A percentile compares a stretch with the other conserved stretches of the same genome.
These are phyloP conservation scores for Dipteronia sinensis DNA, from an alignment of 345 rosid species.

Conservation along the genomic window DNA sequence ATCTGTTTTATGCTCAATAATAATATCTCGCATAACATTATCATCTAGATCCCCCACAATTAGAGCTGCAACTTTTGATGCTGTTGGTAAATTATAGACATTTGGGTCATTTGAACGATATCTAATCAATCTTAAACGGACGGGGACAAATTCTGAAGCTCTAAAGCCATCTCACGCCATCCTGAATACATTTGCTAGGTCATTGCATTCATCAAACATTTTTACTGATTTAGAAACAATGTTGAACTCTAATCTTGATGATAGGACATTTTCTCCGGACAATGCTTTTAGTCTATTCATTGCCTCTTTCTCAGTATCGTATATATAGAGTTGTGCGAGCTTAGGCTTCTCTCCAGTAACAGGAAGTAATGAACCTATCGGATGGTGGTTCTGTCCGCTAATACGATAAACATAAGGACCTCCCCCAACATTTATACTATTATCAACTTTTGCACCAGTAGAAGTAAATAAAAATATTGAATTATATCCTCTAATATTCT, in stretches of 20 bases:
- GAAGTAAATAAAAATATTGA: too few relatives aligned
- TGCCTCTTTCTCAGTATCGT: not conserved
- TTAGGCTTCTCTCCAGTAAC: not conserved
- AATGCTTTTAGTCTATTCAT: not conserved
- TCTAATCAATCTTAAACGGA: not conserved
- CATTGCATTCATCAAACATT: conserved; percentile 6
- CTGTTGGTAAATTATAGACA: too few relatives aligned
- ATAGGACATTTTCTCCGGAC: not conserved
- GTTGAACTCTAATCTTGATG: not conserved
- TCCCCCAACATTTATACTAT: not conserved
- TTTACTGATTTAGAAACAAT: not conserved
- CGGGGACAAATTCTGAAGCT: not conserved
- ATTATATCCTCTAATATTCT: too few relatives aligned
- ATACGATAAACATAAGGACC: too few relatives aligned
- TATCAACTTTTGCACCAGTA: not conserved
- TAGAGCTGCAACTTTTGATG: too few relatives aligned
- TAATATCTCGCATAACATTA: too few relatives aligned
- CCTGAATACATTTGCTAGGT: not conserved
- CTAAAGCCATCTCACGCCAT: not conserved
- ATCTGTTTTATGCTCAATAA: too few relatives aligned
- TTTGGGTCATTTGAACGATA: too few relatives aligned
- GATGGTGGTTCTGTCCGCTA: conserved; percentile 4
- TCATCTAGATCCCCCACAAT: too few relatives aligned
- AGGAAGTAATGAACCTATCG: not conserved
- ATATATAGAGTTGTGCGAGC: not conserved